Evolutionary conservation across 2,329 filamentous ascomycete species (phyloP).

Genomic region (Aciculosporium take): DNA sequence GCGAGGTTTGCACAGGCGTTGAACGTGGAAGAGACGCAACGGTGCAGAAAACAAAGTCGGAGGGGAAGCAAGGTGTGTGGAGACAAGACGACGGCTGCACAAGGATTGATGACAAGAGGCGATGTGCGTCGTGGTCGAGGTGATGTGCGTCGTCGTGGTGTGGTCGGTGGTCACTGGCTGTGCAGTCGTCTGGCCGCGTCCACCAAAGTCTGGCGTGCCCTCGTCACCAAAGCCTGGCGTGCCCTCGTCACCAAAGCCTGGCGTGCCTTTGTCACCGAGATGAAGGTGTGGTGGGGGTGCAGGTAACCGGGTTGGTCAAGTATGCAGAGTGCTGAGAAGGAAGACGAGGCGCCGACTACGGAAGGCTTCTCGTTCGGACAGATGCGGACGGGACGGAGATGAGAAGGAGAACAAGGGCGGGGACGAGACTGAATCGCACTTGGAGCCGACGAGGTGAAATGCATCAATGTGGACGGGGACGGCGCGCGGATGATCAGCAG

Average conservation of each 20-base stretch:
- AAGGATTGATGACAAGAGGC: neutral
- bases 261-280: neutral
- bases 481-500: neutral
- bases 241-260: no score
- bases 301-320: neutral
- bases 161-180: neutral
- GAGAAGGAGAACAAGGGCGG: neutral
- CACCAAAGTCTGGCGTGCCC: no score
- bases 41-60: neutral
- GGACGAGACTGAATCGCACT: neutral
- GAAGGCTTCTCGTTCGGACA: constrained; percentile 1
- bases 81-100: neutral
- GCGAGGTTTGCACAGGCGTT: neutral
- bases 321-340: neutral
- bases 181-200: no score
- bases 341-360: constrained; percentile 4
- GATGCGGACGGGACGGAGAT: neutral
- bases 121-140: neutral
- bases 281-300: neutral
- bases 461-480: neutral
- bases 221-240: no score
- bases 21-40: neutral
- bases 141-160: neutral
- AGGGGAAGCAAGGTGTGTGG: neutral
- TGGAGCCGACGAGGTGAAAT: neutral